Evolutionary conservation across 345 rosid genomes (phyloP).

Genomic region (Sisymbrium irio): DNA sequence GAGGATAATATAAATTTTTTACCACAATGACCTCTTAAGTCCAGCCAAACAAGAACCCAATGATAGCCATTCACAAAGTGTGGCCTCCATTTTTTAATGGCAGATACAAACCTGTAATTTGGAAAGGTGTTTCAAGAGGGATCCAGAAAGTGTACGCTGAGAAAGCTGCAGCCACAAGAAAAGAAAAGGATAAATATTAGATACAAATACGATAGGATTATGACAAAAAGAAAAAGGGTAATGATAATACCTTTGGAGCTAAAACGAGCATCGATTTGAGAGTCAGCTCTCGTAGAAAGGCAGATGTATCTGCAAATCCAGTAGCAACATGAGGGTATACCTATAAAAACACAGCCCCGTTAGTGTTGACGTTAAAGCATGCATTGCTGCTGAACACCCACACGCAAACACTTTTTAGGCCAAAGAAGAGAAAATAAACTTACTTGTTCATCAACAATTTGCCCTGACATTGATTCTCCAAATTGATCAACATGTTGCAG

Average conservation of each 20-base stretch:
- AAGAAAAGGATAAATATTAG: slow-evolving; percentile 26
- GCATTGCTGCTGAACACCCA: background rate
- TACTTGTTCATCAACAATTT: slow-evolving; percentile 97
- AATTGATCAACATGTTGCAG: slow-evolving; percentile 95
- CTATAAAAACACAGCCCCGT: slow-evolving; percentile 39
- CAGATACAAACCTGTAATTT: slow-evolving; percentile 71
- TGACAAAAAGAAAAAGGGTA: background rate
- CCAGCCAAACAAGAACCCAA: background rate
- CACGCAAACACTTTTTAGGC: background rate
- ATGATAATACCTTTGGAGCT: slow-evolving; percentile 75
- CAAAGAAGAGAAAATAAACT: slow-evolving; percentile 10
- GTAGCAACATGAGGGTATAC: slow-evolving; percentile 91
- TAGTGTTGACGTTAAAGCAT: background rate
- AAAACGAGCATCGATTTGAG: slow-evolving; percentile 96
- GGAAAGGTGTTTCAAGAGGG: slow-evolving; percentile 89
- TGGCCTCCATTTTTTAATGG: no score
- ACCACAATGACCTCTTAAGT: background rate
- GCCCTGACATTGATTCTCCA: slow-evolving; percentile 85
- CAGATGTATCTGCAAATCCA: slow-evolving; percentile 89
- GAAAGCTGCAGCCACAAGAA: slow-evolving; percentile 67
- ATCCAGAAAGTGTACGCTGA: slow-evolving; percentile 89
- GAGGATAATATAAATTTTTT: slow-evolving; percentile 26
- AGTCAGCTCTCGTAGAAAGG: slow-evolving; percentile 94
- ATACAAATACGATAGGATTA: slow-evolving; percentile 3
- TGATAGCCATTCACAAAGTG: background rate